Conservation (phyloP, 2,329 filamentous ascomycete genomes). For the Aspergillus oerlinghausenensis region DNA sequence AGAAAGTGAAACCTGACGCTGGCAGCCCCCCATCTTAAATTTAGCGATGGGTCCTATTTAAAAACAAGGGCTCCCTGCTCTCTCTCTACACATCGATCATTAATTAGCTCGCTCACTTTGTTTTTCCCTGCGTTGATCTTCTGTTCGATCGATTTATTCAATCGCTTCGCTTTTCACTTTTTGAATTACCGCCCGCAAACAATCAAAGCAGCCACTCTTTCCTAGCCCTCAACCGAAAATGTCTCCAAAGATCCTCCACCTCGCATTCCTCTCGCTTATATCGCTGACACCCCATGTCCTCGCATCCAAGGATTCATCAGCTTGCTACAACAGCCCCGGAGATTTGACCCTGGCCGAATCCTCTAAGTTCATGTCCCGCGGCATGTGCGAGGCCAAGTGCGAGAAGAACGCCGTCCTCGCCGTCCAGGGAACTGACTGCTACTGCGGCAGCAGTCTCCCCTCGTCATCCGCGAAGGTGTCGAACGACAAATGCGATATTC, state of each 20-base stretch:
- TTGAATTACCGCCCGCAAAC: not conserved
- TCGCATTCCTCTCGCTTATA: constrained; percentile 6
- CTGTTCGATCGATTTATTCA: not conserved
- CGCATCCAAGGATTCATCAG: not conserved
- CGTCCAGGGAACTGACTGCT: constrained; percentile 18
- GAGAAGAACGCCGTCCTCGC: constrained; percentile 13
- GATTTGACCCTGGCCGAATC: not conserved
- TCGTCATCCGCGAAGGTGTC: constrained; percentile 11
- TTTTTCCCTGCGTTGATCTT: constrained; percentile 1
- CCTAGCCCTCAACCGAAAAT: not conserved
- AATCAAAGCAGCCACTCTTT: not conserved
- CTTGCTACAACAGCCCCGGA: constrained; percentile 9
- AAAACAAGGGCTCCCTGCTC: not conserved
- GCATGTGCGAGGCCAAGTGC: constrained; percentile 7
- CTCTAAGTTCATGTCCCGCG: constrained; percentile 1
- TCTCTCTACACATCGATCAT: not conserved
- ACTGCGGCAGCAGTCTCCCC: constrained; percentile 20
- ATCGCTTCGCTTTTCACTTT: not conserved
- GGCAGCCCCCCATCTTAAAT: not conserved
- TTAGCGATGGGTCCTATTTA: not conserved
- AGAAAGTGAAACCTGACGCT: not conserved
- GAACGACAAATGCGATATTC: constrained; percentile 15
- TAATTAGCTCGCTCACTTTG: not conserved
- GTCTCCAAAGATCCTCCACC: not conserved
- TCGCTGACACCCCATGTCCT: not conserved